phyloP scores from a whole-genome alignment of 495 filamentous ascomycete genomes.

The Penicillium lagena region DNA sequence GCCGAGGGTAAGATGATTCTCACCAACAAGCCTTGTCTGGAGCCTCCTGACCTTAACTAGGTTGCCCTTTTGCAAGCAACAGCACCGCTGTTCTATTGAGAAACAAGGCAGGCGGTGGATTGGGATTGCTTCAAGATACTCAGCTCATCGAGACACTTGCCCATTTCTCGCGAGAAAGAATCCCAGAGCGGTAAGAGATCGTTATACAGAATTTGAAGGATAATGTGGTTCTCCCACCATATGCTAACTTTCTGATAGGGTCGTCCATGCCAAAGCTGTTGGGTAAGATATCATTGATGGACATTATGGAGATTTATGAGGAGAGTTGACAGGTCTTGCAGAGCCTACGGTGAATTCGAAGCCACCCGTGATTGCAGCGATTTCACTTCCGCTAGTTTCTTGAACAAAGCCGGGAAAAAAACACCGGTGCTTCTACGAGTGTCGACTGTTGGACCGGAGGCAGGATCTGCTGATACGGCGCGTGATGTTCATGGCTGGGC shows the following conservation, averaged over 20 bases:
- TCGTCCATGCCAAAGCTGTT: conserved; percentile 48
- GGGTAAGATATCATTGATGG: no score
- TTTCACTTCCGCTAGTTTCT: conserved; percentile 64
- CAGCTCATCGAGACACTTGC: conserved; percentile 34
- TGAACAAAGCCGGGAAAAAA: conserved; percentile 61
- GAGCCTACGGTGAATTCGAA: conserved; percentile 51
- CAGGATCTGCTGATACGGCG: conserved; percentile 51
- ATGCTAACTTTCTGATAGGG: no score
- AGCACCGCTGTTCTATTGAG: conserved; percentile 22
- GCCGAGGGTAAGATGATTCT: no score
- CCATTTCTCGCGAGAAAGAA: conserved; percentile 43
- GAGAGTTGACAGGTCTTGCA: neutral
- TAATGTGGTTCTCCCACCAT: no score
- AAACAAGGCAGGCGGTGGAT: conserved; percentile 17
- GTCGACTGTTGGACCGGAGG: conserved; percentile 54
- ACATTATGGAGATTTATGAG: no score
- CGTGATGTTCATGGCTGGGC: conserved; percentile 57
- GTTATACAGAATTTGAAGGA: neutral
- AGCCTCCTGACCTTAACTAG: no score
- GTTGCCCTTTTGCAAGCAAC: conserved; percentile 21
- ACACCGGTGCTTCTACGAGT: conserved; percentile 49
- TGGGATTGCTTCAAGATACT: conserved; percentile 22
- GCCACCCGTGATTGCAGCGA: conserved; percentile 39
- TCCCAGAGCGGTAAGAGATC: conserved; percentile 11
- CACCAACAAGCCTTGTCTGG: no score